Percentiles rank a stretch among this genome's conserved stretches.
Evolutionary conservation across 495 filamentous ascomycete genomes (phyloP).

Genomic region (Beverwykella pulmonaria): DNA sequence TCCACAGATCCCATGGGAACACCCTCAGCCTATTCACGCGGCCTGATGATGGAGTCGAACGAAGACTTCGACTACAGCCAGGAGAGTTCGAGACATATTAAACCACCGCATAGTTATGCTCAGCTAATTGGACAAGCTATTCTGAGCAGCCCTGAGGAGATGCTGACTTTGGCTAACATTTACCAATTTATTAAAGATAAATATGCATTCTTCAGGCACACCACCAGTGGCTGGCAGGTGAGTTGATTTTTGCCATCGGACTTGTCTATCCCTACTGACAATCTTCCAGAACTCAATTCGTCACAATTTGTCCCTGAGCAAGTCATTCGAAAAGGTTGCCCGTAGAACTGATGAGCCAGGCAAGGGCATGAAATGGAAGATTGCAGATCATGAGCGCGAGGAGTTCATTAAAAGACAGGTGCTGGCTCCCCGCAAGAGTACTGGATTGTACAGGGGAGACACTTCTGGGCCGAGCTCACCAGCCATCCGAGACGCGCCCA

Average conservation of each 20-base stretch:
- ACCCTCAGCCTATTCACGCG: constrained; percentile 63
- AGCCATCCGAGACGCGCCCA: constrained; percentile 21
- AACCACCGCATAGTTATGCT: constrained; percentile 95
- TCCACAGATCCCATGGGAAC: constrained; percentile 51
- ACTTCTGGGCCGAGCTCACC: constrained; percentile 39
- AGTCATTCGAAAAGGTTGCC: constrained; percentile 88
- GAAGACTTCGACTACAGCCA: constrained; percentile 83
- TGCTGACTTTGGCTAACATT: constrained; percentile 84
- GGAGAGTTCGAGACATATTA: constrained; percentile 82
- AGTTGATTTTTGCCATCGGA: constrained; percentile 1
- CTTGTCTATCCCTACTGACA: constrained; percentile 36
- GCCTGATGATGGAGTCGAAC: constrained; percentile 71
- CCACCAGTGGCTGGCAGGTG: constrained; percentile 87
- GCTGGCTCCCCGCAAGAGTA: constrained; percentile 38
- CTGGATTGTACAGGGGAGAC: constrained; percentile 28
- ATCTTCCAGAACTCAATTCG: constrained; percentile 81
- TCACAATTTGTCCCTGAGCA: constrained; percentile 92
- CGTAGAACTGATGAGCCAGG: constrained; percentile 92
- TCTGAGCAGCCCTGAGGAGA: constrained; percentile 77
- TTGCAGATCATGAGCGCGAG: constrained; percentile 76
- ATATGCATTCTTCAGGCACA: constrained; percentile 88
- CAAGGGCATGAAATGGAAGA: constrained; percentile 98
- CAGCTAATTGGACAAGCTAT: constrained; percentile 96
- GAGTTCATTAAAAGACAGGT: constrained; percentile 67
- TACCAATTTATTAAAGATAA: constrained; percentile 86